Evolutionary conservation across 2,329 filamentous ascomycete species (phyloP), one percentile per base, ranked within the genome.

Genomic region (Thyridium curvatum): DNA sequence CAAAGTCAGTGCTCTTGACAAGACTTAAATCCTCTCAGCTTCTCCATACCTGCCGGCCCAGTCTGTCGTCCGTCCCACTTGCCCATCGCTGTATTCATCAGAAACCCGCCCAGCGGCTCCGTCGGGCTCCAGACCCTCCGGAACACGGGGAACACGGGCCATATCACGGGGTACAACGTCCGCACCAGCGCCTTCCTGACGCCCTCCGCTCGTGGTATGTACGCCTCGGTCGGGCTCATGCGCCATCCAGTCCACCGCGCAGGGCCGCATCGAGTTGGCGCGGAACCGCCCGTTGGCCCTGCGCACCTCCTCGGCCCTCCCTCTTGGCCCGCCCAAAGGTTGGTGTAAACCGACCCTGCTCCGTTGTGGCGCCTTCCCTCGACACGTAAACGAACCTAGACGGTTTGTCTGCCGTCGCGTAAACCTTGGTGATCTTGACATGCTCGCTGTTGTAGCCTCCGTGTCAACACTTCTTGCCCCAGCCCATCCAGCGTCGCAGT

Each of bases 361-460:
- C 60, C 14, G 71, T 69, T 2, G 78, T 82, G 0, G 80, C 74
- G 34, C 78, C 78, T 37, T 66, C 61, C 35, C 80, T 83, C 0
- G 84, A 88, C 21, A 89, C 72, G 52, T 79, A 84, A 45, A 88
- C 68, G 56, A 88, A 89, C 37, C 76, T 77, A 58, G 88, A 81
- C 0, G 77, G 73, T 31, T 66, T 52, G 4, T 26, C 21, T 26
- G 69, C 73, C 2, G 87, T 53, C 2, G 84, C 59, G 53, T 79
- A 87, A 52, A 79, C 72, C 42, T 77, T 69, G 1, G 84, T 88
- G 52, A 89, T 84, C 37, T 72, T 71, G 33, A 77, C 62, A 52
- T 88, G 88, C 35, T 84, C 72, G 12, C 69, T 69, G 38, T 39
- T 3, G 13, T 12, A 6, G 13, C 3, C 30, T n/a, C n/a, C n/a